Base-by-base conservation (phyloP, 192 early-diverging fungal genomes). In the Thamnidium elegans region DNA sequence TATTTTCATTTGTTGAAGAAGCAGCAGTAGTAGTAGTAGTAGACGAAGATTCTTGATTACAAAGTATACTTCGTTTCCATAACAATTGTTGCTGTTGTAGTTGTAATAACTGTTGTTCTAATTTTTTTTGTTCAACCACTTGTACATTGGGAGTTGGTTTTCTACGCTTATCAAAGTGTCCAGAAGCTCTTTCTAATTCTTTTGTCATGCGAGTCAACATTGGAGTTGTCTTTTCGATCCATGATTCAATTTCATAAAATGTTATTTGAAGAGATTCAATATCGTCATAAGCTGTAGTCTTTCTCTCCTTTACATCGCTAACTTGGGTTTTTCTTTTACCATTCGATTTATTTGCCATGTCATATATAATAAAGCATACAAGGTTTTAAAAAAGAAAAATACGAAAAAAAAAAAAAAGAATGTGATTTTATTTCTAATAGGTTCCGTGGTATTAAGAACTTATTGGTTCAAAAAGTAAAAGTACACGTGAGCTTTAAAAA, bases 211-310 rank as follows among this genome's bases (percentile, higher is more conserved):
- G 55, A 23, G 47, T 66, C 21, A 76, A 48, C 0, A 72, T 58
- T 13, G 74, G 74, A 1, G 65, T 67, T 4, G 74, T 76, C 50
- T 72, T 71, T 32, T 76, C 74, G 23, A 76, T 76, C 74, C 74
- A 76, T 7, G 69, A 58, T 45, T 76, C 74, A 52, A 76, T 76
- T 48, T 76, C 74, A 47, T 71, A 76, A 56, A 76, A 76, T 13
- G 74, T 76, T 47, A 76, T 76, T 67, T 76, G 74, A 21, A 76
- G 50, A 8, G 65, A 55, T 42, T 76, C 74, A 6, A 76, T 39
- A 42, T 76, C 74, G 55, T 76, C 70, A 19, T 76, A 69, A 4
- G 43, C 36, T 45, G 58, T 45, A 39, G 43, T 14, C 23, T 59
- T 59, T 39, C 36, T 39, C 36, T 39, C 36, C 36, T 39, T 39